Evolutionary conservation across 2,329 filamentous ascomycete species (phyloP).

Genomic region (Dactylellina sp.): DNA sequence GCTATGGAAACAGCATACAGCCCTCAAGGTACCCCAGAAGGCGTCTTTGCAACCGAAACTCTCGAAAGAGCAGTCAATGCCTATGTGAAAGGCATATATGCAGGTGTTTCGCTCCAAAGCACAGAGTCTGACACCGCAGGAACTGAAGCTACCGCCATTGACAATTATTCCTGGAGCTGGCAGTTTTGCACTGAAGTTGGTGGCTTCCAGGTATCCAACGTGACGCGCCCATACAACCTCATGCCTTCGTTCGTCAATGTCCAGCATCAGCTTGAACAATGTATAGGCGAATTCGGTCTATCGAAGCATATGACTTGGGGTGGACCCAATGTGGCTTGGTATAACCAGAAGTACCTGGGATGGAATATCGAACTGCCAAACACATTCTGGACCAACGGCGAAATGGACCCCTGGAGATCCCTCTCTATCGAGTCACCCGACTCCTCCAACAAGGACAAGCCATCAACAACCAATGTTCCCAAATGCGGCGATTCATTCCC

Average conservation of each 20-base stretch:
- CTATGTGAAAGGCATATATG: conserved; percentile 8
- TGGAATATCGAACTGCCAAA: conserved; percentile 65
- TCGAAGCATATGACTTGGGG: conserved; percentile 56
- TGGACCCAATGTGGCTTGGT: conserved; percentile 62
- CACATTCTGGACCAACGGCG: conserved; percentile 64
- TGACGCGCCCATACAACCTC: conserved; percentile 42
- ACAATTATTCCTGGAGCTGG: conserved; percentile 57
- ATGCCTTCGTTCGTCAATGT: conserved; percentile 61
- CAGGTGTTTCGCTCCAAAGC: background rate
- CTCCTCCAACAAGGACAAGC: conserved; percentile 60
- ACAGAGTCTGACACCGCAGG: background rate
- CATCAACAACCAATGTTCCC: conserved; percentile 48
- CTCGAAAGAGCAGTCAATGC: conserved; percentile 26
- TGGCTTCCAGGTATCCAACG: conserved; percentile 57
- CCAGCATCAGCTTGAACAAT: conserved; percentile 63
- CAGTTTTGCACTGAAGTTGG: conserved; percentile 63
- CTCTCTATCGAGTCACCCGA: conserved; percentile 62
- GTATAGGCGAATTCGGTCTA: conserved; percentile 63
- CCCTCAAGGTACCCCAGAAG: conserved; percentile 59
- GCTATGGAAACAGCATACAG: conserved; percentile 62
- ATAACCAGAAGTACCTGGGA: conserved; percentile 64
- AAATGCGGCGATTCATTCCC: conserved; percentile 40
- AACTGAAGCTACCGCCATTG: conserved; percentile 2
- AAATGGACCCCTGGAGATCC: conserved; percentile 65
- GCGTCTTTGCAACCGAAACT: conserved; percentile 25